phyloP scores from a whole-genome alignment of 768 basidiomycete genomes.

The Termitomyces bulborhizus region DNA sequence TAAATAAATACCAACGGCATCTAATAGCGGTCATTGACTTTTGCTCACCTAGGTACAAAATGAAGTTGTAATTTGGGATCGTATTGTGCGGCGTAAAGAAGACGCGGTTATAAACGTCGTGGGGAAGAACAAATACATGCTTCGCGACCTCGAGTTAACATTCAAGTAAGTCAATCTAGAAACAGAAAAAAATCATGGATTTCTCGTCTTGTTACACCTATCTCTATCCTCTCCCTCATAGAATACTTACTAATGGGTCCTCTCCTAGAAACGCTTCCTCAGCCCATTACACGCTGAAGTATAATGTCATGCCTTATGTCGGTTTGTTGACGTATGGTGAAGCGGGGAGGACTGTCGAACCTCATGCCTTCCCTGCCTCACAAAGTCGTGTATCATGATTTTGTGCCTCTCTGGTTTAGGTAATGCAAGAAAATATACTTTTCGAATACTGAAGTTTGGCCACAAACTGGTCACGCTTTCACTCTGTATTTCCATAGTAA shows the following conservation, averaged over 20 bases:
- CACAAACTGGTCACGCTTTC: not conserved
- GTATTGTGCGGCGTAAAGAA: constrained; percentile 76
- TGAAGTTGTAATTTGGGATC: constrained; percentile 87
- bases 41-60: constrained; percentile 49
- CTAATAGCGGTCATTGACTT: not conserved
- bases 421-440: not conserved
- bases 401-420: not conserved
- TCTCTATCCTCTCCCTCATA: not conserved
- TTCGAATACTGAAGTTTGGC: not conserved
- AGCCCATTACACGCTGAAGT: constrained; percentile 70
- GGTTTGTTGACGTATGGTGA: constrained; percentile 77
- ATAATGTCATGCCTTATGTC: constrained; percentile 89
- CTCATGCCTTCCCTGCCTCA: constrained; percentile 32
- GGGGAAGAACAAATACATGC: constrained; percentile 78
- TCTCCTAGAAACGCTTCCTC: constrained; percentile 51
- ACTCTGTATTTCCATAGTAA: not conserved
- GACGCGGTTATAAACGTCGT: constrained; percentile 62
- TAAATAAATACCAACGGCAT: not conserved
- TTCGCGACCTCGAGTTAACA: constrained; percentile 65
- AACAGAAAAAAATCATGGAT: not conserved
- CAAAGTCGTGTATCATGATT: constrained; percentile 31
- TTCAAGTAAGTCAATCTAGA: constrained; percentile 58
- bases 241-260: constrained; percentile 3
- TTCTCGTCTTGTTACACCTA: not conserved
- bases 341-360: constrained; percentile 39